phyloP scores from a whole-genome alignment of 1,284 basidiomycete species.

The Boletellus deceptivus region DNA sequence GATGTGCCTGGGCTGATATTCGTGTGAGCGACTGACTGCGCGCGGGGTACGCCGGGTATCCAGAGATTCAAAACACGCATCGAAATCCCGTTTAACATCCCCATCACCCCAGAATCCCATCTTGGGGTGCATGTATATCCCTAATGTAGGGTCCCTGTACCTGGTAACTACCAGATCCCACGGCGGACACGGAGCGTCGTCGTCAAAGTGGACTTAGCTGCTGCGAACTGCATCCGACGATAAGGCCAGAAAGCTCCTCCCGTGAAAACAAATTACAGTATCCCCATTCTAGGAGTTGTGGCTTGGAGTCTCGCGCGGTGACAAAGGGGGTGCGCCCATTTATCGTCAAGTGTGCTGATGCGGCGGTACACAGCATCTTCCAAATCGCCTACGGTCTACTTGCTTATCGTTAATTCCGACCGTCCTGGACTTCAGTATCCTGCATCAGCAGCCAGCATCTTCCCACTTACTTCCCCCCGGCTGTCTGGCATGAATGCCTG shows the following conservation, averaged over 20 bases:
- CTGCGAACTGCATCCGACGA: no score
- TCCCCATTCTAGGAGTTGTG: no score
- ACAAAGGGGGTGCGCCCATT: conserved; percentile 4
- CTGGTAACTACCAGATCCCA: conserved; percentile 21
- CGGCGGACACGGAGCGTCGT: neutral
- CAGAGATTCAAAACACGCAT: conserved; percentile 16
- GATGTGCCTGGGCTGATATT: no score
- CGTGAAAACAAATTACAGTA: no score
- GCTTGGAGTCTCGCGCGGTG: no score
- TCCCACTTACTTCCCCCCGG: neutral
- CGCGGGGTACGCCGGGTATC: conserved; percentile 20
- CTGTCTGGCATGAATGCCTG: no score
- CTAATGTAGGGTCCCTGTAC: conserved; percentile 20
- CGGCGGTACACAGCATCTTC: conserved; percentile 7
- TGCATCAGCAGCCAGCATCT: neutral
- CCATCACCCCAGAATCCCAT: conserved; percentile 24
- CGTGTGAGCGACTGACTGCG: no score
- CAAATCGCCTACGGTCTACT: conserved; percentile 11
- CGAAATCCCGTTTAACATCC: no score
- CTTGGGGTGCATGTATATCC: conserved; percentile 16
- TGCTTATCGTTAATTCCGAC: conserved; percentile 9
- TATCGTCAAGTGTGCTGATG: conserved; percentile 13
- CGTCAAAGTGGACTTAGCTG: neutral
- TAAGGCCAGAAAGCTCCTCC: no score
- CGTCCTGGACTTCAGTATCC: conserved; percentile 11